These are phyloP conservation scores for Lathyrus tuberosus DNA, from an alignment of 306 rosid species.

Conservation along the genomic window DNA sequence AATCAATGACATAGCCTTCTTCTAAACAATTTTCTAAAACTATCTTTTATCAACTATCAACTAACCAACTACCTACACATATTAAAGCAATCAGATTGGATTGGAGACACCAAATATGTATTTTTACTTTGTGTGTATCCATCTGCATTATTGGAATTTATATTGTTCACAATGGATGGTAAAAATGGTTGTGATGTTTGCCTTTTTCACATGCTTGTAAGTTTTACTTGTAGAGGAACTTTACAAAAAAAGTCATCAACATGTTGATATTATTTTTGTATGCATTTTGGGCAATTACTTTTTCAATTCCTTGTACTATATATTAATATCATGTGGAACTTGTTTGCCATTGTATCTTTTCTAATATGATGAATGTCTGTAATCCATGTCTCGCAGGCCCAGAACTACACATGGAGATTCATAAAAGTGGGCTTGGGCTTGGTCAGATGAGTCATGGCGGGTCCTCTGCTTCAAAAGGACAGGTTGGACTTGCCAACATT, in stretches of 20 bases:
- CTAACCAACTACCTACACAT: too few species aligned
- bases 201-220: conserved; percentile 1
- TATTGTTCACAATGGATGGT: conserved; percentile 12
- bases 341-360: conserved; percentile 27
- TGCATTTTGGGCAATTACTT: conserved; percentile 8
- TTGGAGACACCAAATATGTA: not conserved
- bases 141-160: not conserved
- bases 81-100: conserved; percentile 9
- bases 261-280: conserved; percentile 14
- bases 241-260: not conserved
- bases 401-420: conserved; percentile 75
- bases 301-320: conserved; percentile 19
- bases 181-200: too few species aligned
- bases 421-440: conserved; percentile 58
- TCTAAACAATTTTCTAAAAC: too few species aligned
- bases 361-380: conserved; percentile 17
- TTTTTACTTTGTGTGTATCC: too few species aligned
- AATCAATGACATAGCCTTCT: too few species aligned
- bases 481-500: conserved; percentile 47
- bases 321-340: conserved; percentile 3
- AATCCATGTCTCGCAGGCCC: conserved; percentile 52
- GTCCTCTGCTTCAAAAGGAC: conserved; percentile 53
- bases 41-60: too few species aligned
- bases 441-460: conserved; percentile 57
- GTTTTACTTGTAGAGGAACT: conserved; percentile 1